Evolutionary conservation across 192 early-diverging fungal species (phyloP).

Genomic region (Geranomyces michiganensis): DNA sequence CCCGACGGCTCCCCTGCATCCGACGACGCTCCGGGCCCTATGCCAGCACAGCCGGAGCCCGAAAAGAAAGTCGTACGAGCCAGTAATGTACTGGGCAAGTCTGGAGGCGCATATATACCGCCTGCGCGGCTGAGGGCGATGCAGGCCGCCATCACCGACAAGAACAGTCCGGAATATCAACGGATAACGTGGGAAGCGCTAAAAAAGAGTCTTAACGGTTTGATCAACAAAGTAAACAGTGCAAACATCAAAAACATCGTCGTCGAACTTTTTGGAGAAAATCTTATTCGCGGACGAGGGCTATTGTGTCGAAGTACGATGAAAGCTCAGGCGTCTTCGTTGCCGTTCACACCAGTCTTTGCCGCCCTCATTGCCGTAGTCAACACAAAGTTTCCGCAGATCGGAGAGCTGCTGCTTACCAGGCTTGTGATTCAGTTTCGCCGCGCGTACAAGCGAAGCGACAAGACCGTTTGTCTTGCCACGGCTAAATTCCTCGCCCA

Average conservation of each 20-base stretch:
- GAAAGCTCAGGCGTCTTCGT: slow-evolving; percentile 83
- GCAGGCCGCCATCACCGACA: slow-evolving; percentile 69
- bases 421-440: slow-evolving; percentile 88
- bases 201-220: slow-evolving; percentile 93
- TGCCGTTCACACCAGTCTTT: slow-evolving; percentile 90
- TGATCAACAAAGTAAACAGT: slow-evolving; percentile 93
- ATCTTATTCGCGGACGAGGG: slow-evolving; percentile 91
- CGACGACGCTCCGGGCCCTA: no score
- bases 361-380: slow-evolving; percentile 84
- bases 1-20: no score
- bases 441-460: slow-evolving; percentile 86
- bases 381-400: slow-evolving; percentile 90
- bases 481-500: slow-evolving; percentile 87
- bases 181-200: slow-evolving; percentile 92
- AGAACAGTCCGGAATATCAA: slow-evolving; percentile 71
- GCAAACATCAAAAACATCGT: slow-evolving; percentile 90
- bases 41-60: not conserved
- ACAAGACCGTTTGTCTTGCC: slow-evolving; percentile 88
- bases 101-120: slow-evolving; percentile 83
- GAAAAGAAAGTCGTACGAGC: slow-evolving; percentile 1
- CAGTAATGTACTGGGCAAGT: slow-evolving; percentile 40
- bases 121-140: slow-evolving; percentile 77
- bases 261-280: slow-evolving; percentile 86
- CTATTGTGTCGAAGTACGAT: slow-evolving; percentile 81
- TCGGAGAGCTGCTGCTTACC: slow-evolving; percentile 85